Evolutionary conservation across 164 flowering plant species (phyloP).

Genomic region (Macadamia tetraphylla): DNA sequence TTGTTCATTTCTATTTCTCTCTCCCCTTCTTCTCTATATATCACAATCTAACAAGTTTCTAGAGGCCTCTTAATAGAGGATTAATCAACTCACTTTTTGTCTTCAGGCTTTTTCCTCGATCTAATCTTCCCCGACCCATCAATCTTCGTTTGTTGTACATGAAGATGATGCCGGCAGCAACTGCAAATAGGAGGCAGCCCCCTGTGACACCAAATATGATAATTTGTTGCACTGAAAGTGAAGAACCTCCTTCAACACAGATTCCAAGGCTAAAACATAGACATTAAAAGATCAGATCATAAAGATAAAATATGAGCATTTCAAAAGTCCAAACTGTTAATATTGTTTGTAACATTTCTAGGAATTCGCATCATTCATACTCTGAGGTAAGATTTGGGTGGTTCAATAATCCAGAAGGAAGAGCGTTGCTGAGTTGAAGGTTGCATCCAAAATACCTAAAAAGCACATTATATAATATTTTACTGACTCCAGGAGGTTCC

Average conservation of each 20-base stretch:
- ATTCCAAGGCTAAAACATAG: constrained; percentile 40
- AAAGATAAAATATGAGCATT: background rate
- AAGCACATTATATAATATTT: background rate
- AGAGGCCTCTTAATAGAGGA: background rate
- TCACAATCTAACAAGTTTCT: no score
- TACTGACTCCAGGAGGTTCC: background rate
- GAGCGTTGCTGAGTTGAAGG: constrained; percentile 23
- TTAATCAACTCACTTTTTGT: constrained; percentile 42
- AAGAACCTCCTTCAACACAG: constrained; percentile 25
- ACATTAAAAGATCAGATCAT: constrained; percentile 1
- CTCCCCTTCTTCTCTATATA: no score
- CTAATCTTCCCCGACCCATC: constrained; percentile 12
- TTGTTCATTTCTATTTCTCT: no score
- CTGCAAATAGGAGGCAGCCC: constrained; percentile 38
- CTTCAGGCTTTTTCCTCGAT: constrained; percentile 18
- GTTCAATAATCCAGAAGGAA: constrained; percentile 28
- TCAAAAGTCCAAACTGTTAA: background rate
- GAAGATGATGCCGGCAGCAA: constrained; percentile 30
- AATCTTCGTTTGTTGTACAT: constrained; percentile 23
- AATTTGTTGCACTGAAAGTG: constrained; percentile 6
- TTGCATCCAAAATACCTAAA: constrained; percentile 63
- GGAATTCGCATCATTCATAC: constrained; percentile 28
- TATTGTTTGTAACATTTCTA: background rate
- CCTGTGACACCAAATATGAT: constrained; percentile 39
- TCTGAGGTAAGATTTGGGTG: constrained; percentile 42